Base-by-base conservation (phyloP, 1,284 basidiomycete species). In the Exobasidium cylindrosporum region DNA sequence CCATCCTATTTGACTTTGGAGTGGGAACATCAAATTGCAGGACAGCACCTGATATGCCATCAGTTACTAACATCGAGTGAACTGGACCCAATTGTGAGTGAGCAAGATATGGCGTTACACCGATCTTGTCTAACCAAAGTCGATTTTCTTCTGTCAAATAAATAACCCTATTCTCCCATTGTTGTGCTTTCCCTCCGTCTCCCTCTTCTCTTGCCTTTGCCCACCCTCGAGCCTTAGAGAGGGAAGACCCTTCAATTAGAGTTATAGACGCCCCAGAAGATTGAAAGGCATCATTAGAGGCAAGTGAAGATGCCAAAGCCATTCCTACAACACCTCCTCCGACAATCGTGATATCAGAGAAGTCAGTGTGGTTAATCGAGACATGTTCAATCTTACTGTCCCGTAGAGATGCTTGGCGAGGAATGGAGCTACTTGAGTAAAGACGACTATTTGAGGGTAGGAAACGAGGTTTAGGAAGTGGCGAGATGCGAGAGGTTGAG, bases 141-240 rank as follows among this genome's bases (percentile, higher is more conserved):
- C 77, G 63, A 57, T 79, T 79, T 31, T 76, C 71, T 29, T 65
- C 64, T 10, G 72, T 75, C 35, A 79, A 65, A 13, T 72, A 74
- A 59, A 79, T 71, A 49, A 76, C 74, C 26, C 77, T 68, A 50
- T 78, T 78, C 58, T 77, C 76, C 77, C 77, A 79, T 3, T 45
- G 55, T 31, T 61, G 55, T 43, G 24, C 23, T 24, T 50, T 50
- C n/a, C n/a, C n/a, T n/a, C n/a, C n/a, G n/a, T n/a, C n/a, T n/a
- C n/a, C n/a, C n/a, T n/a, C n/a, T 40, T 40, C 35, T 40, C 17
- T 40, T 17, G 35, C 35, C 29, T 57, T 11, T 44, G 43, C 31
- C 75, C 77, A 76, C 11, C 35, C 57, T 7, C 69, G 57, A 4
- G 71, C 52, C 7, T 68, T 61, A 21, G 56, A 40, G 28, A 78